These are phyloP conservation scores for Physcomitrellopsis africana DNA, from an alignment of 225 moss, liverwort and hornwort genomes.

Conservation along the genomic window DNA sequence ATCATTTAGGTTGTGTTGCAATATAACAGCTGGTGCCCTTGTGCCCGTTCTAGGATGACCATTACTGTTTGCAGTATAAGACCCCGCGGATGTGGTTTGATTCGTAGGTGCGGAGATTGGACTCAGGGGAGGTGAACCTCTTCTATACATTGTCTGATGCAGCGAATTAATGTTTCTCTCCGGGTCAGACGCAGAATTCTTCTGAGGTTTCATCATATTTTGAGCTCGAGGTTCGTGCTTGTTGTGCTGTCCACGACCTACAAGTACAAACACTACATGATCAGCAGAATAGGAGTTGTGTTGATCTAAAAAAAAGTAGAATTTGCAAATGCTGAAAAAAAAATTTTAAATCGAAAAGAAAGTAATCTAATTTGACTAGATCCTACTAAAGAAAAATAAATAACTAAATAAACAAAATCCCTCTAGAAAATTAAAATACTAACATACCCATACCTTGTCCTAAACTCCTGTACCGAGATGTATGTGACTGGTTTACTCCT, in stretches of 20 bases:
- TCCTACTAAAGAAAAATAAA: too few species aligned
- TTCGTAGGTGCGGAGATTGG: constrained; percentile 26
- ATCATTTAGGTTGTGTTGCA: constrained; percentile 29
- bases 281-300: background rate
- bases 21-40: constrained; percentile 14
- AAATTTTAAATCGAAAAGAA: too few species aligned
- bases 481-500: constrained; percentile 35
- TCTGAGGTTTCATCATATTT: constrained; percentile 27
- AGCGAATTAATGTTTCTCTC: constrained; percentile 27
- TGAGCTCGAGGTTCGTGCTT: constrained; percentile 42
- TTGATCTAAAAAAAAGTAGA: background rate
- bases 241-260: constrained; percentile 49
- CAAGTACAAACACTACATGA: background rate
- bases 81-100: constrained; percentile 23
- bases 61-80: constrained; percentile 27
- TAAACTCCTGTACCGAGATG: constrained; percentile 36
- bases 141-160: constrained; percentile 31
- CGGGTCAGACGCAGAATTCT: constrained; percentile 31
- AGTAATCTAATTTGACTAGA: too few species aligned
- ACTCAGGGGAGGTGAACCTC: constrained; percentile 24
- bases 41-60: constrained; percentile 34
- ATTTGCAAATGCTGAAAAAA: too few species aligned
- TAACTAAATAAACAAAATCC: background rate
- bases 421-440: background rate
- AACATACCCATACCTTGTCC: constrained; percentile 34